Conservation (phyloP, 768 basidiomycete genomes). For the Mycena pura region DNA sequence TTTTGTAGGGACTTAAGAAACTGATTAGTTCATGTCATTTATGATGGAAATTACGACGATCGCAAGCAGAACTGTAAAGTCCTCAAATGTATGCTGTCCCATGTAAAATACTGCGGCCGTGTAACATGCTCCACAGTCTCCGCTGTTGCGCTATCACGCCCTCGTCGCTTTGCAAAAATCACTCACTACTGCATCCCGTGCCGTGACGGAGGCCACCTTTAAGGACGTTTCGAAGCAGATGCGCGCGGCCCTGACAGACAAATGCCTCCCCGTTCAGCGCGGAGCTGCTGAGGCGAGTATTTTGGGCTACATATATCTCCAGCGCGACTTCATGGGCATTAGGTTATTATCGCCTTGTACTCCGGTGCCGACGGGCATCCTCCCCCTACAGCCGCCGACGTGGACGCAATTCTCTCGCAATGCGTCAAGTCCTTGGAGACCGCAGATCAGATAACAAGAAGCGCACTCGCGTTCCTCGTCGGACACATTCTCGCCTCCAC, state of each 20-base stretch:
- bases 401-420: slow-evolving; percentile 74
- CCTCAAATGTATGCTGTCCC: slow-evolving; percentile 60
- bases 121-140: slow-evolving; percentile 54
- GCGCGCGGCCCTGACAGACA: slow-evolving; percentile 77
- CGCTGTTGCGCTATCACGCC: slow-evolving; percentile 84
- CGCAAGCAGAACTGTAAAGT: slow-evolving; percentile 71
- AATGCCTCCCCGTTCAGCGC: slow-evolving; percentile 84
- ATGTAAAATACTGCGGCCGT: not conserved
- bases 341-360: slow-evolving; percentile 63
- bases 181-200: slow-evolving; percentile 79
- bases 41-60: slow-evolving; percentile 82
- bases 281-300: slow-evolving; percentile 76
- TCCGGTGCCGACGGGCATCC: slow-evolving; percentile 58
- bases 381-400: slow-evolving; percentile 63
- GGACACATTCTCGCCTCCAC: slow-evolving; percentile 87
- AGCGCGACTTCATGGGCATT: slow-evolving; percentile 26
- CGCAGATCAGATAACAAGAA: slow-evolving; percentile 30
- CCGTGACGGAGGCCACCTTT: slow-evolving; percentile 75
- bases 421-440: slow-evolving; percentile 78
- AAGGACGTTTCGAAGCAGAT: slow-evolving; percentile 90
- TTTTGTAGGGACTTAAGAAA: not conserved
- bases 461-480: slow-evolving; percentile 73
- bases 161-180: slow-evolving; percentile 80
- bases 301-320: not conserved
- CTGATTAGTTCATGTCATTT: slow-evolving; percentile 87